Evolutionary conservation across 2,329 filamentous ascomycete genomes (phyloP).

Genomic region (Xylaria digitata): DNA sequence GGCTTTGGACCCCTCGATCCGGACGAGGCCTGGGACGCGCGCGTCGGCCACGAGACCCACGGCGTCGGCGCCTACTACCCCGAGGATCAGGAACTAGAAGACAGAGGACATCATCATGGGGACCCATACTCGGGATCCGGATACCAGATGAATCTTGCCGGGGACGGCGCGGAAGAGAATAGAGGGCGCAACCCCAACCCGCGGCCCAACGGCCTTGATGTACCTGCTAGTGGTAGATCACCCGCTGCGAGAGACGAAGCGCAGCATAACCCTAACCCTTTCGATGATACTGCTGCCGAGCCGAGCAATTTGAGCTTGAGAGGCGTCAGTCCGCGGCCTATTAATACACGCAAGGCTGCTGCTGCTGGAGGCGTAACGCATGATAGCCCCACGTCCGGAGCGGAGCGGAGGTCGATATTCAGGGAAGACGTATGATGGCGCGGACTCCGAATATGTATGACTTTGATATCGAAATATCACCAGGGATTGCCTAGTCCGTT

Average conservation of each 20-base stretch:
- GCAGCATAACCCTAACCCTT: slow-evolving; percentile 76
- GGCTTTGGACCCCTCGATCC: slow-evolving; percentile 79
- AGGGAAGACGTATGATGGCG: slow-evolving; percentile 45
- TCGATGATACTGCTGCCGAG: slow-evolving; percentile 73
- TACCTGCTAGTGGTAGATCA: slow-evolving; percentile 45
- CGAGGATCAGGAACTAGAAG: slow-evolving; percentile 79
- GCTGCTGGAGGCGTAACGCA: slow-evolving; percentile 30
- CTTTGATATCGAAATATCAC: neutral
- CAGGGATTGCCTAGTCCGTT: neutral
- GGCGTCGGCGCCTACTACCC: slow-evolving; percentile 34
- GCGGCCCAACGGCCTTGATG: slow-evolving; percentile 49
- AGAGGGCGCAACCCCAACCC: slow-evolving; percentile 59
- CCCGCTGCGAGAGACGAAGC: slow-evolving; percentile 55
- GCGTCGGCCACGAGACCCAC: slow-evolving; percentile 76
- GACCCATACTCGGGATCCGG: slow-evolving; percentile 49
- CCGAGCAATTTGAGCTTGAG: slow-evolving; percentile 71
- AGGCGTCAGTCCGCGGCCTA: slow-evolving; percentile 81
- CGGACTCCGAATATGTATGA: neutral
- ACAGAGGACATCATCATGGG: slow-evolving; percentile 45
- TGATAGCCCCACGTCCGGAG: slow-evolving; percentile 45
- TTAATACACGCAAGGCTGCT: slow-evolving; percentile 53
- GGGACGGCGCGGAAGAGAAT: slow-evolving; percentile 46
- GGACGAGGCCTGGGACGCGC: slow-evolving; percentile 86
- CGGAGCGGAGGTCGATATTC: slow-evolving; percentile 48
- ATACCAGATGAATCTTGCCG: slow-evolving; percentile 61